phyloP scores from a whole-genome alignment of 2,329 filamentous ascomycete genomes.

The Talaromyces marneffei region DNA sequence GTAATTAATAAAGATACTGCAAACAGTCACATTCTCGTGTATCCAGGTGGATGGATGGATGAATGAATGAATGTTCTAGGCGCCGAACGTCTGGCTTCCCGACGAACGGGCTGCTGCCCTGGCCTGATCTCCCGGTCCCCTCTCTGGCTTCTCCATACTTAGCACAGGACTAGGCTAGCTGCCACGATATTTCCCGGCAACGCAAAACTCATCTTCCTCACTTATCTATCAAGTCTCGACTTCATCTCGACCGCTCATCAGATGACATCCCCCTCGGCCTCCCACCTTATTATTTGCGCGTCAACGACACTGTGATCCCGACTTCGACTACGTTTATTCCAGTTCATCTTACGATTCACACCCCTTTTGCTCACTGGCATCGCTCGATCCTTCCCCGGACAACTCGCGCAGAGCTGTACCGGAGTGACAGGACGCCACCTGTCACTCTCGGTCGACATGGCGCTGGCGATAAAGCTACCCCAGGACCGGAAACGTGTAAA shows the following conservation, averaged over 20 bases:
- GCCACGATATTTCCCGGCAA: slow-evolving; percentile 9
- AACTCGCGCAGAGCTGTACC: slow-evolving; percentile 18
- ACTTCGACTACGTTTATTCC: neutral
- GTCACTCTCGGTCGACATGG: slow-evolving; percentile 38
- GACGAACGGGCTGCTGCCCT: neutral
- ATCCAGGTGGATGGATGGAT: too few species aligned
- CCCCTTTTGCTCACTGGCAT: neutral
- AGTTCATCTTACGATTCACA: neutral
- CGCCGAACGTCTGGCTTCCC: neutral
- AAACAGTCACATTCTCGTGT: neutral
- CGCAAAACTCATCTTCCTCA: neutral
- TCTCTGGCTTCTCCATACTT: neutral
- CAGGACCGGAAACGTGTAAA: slow-evolving; percentile 68
- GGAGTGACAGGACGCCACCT: slow-evolving; percentile 35
- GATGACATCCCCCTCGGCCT: neutral
- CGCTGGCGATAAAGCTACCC: slow-evolving; percentile 43
- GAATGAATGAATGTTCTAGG: neutral
- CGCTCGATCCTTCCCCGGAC: slow-evolving; percentile 4
- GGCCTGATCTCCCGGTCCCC: slow-evolving; percentile 1
- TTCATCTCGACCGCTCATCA: slow-evolving; percentile 10
- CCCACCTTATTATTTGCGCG: neutral
- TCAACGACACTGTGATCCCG: neutral
- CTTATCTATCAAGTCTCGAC: neutral
- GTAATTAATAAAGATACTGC: neutral
- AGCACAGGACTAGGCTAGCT: neutral